Base-by-base conservation (phyloP, 179 eudicot species). In the Heliamphora pulchella region DNA sequence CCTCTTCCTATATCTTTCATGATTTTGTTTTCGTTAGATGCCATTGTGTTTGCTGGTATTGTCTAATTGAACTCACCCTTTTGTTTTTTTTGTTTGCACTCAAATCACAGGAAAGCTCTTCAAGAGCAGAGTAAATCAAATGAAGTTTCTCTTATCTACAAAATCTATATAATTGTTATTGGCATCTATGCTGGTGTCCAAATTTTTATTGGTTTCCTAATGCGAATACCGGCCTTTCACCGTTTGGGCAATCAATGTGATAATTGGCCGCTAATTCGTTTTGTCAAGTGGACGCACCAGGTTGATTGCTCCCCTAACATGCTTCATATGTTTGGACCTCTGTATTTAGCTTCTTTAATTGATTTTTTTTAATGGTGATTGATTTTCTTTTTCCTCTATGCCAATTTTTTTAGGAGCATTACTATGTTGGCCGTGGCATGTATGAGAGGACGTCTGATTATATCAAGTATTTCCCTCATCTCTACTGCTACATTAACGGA, bases 341-440 rank as follows among this genome's bases (percentile, higher is more conserved):
- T 75, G 70, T 71, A 77, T 58, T 3, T 68, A 10, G 59, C 70
- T 54, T 50, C 8, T 83, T 11, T 74, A 20, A 13, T 46, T 46
- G 3, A 61, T 81, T 8, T 64, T 71, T 48, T 18, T 20, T 80
- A 14, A 62, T 15, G 14, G 78, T 72, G n/a, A 18, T 81, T 79
- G 51, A 69, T 80, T 74, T 39, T 50, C 64, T 44, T 73, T 75
- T 77, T 61, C 44, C 65, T 82, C 74, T 2, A 76, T 5, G 79
- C 62, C 14, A 79, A 80, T 64, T 69, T 64, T 69, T 83, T 43
- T 77, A 97, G 99, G 99, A 94, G 84, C 98, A 92, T 48, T 89
- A 94, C 78, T 97, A 93, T 88, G 99, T 97, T 86, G 99, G 99
- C 50, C 98, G 98, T 67, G 99, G 99, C 87, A 89, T 97, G 98